A percentile compares a stretch with the other conserved stretches of the same genome.
Evolutionary conservation across 345 rosid genomes (phyloP).

Genomic region (Combretum micranthum): DNA sequence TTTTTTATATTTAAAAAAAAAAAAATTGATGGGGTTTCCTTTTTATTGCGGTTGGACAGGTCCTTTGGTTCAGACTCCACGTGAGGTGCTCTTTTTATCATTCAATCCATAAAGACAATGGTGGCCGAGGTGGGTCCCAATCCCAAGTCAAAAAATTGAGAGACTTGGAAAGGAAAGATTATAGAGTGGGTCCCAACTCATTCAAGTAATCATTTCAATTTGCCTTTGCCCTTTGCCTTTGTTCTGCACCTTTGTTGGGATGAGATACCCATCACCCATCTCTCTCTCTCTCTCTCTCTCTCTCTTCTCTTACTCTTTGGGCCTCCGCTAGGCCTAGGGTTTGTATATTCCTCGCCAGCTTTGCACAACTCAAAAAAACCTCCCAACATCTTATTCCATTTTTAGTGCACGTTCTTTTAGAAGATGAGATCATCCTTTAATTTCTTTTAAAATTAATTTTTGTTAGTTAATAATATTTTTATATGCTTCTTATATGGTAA

Average conservation of each 20-base stretch:
- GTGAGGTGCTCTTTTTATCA: constrained; percentile 99
- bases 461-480: too few species aligned
- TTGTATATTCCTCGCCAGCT: too few species aligned
- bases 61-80: constrained; percentile 98
- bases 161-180: constrained; percentile 26
- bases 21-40: constrained; percentile 7
- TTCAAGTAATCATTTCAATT: constrained; percentile 79
- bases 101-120: constrained; percentile 97
- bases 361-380: too few species aligned
- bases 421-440: too few species aligned
- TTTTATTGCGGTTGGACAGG: constrained; percentile 36
- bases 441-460: too few species aligned
- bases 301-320: neutral
- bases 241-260: constrained; percentile 43
- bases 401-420: too few species aligned
- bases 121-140: constrained; percentile 68
- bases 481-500: too few species aligned
- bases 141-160: constrained; percentile 46
- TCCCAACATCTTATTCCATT: too few species aligned
- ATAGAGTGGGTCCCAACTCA: constrained; percentile 43
- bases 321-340: too few species aligned
- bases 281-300: neutral
- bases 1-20: neutral
- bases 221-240: constrained; percentile 40
- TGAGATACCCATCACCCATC: constrained; percentile 29